These are phyloP conservation scores for Pythium angustatum DNA, from an alignment of 352 stramenopile species.

Conservation along the genomic window DNA sequence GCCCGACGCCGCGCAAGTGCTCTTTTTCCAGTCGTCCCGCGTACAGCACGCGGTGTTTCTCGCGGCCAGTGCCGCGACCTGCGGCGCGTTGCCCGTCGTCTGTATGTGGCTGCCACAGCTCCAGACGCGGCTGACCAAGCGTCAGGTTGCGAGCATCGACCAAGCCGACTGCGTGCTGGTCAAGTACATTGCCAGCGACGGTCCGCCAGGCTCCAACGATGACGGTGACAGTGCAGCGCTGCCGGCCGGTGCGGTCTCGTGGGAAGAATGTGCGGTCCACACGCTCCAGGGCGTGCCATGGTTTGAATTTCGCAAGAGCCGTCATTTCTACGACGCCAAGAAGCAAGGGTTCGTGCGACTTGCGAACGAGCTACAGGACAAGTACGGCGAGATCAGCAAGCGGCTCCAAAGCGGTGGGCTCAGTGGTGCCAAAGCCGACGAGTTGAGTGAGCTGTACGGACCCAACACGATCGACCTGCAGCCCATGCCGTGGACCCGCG, in stretches of 20 bases:
- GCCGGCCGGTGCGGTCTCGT: slow-evolving; percentile 19
- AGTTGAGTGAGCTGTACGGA: slow-evolving; percentile 49
- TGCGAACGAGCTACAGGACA: slow-evolving; percentile 58
- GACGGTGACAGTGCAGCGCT: slow-evolving; percentile 18
- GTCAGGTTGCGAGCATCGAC: slow-evolving; percentile 36
- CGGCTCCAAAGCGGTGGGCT: slow-evolving; percentile 25
- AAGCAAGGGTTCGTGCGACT: slow-evolving; percentile 52
- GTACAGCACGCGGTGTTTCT: slow-evolving; percentile 48
- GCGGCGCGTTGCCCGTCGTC: slow-evolving; percentile 44
- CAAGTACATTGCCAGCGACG: slow-evolving; percentile 14
- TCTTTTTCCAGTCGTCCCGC: slow-evolving; percentile 39
- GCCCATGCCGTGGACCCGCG: slow-evolving; percentile 41
- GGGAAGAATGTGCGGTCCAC: slow-evolving; percentile 49
- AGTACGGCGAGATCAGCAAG: slow-evolving; percentile 36
- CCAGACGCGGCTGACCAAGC: slow-evolving; percentile 55
- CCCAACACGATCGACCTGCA: slow-evolving; percentile 59
- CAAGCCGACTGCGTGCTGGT: slow-evolving; percentile 63
- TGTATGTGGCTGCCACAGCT: slow-evolving; percentile 60
- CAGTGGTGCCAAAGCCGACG: slow-evolving; percentile 33
- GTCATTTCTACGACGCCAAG: slow-evolving; percentile 63
- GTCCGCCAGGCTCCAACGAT: slow-evolving; percentile 7
- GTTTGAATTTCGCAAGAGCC: slow-evolving; percentile 75
- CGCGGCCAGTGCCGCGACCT: slow-evolving; percentile 39
- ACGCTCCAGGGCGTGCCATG: slow-evolving; percentile 31
- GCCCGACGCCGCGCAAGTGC: slow-evolving; percentile 39